Percentiles rank a stretch among this genome's conserved stretches.
Conservation (phyloP, 768 basidiomycete species). For the Tephrocybe rancida region DNA sequence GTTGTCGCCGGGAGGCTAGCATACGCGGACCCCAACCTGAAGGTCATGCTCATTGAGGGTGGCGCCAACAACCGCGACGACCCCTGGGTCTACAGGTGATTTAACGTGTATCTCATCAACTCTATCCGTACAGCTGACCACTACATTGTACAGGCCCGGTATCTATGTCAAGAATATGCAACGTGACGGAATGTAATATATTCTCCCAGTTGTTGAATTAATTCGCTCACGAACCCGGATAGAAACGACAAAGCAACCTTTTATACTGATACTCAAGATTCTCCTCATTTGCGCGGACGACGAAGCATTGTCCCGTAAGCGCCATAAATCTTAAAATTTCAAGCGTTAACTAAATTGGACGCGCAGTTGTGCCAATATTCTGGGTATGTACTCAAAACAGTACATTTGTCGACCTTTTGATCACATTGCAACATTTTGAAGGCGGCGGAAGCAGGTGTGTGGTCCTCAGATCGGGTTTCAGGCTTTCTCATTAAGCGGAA, state of each 20-base stretch:
- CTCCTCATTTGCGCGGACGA: slow-evolving; percentile 61
- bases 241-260: slow-evolving; percentile 79
- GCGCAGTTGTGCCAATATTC: slow-evolving; percentile 67
- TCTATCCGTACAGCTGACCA: neutral
- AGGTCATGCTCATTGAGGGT: slow-evolving; percentile 77
- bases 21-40: slow-evolving; percentile 69
- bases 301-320: slow-evolving; percentile 69
- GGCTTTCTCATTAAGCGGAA: neutral
- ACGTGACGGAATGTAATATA: slow-evolving; percentile 56
- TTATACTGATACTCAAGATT: slow-evolving; percentile 63
- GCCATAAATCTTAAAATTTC: neutral
- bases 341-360: neutral
- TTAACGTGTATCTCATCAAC: neutral
- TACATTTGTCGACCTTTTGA: neutral
- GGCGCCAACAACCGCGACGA: slow-evolving; percentile 75
- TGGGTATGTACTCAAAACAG: slow-evolving; percentile 37
- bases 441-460: slow-evolving; percentile 59
- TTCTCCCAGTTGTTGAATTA: neutral
- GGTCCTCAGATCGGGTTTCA: neutral
- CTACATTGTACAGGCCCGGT: slow-evolving; percentile 48
- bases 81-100: slow-evolving; percentile 73
- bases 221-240: neutral
- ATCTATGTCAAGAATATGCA: slow-evolving; percentile 77
- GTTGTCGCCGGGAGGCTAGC: slow-evolving; percentile 72
- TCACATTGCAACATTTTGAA: slow-evolving; percentile 14